Base-by-base conservation (phyloP, 1,284 basidiomycete genomes). In the Trichosporon asahii region DNA sequence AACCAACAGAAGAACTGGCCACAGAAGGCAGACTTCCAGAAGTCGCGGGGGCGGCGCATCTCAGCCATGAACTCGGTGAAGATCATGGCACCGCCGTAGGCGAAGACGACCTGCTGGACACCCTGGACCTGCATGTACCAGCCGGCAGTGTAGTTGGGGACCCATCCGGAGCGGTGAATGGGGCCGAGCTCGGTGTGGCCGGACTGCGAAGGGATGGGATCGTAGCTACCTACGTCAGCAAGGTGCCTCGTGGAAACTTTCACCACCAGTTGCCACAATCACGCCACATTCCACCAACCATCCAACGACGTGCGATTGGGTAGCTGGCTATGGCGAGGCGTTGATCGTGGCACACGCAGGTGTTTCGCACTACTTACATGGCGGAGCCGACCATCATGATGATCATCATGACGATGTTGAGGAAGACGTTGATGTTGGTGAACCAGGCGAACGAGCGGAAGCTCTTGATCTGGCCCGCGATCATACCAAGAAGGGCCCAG, bases 31-130 rank as follows among this genome's bases (percentile, higher is more conserved):
- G 86, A 88, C 77, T 90, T 90, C 88, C 88, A 90, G 75, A 90
- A 90, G 77, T 90, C 89, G 86, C 88, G 87, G 0, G 89, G 90
- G 2, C 89, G 85, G 18, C 87, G 85, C 90, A 90, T 90, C 79
- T 90, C 89, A 1, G 88, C 86, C 86, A 90, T 87, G 77, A 90
- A 87, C 77, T 90, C 88, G 9, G 86, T 80, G 66, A 84, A 85
- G 46, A 86, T 83, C 83, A 85, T 85, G 0, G 88, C 85, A 49
- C 89, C 89, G 61, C 88, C 87, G 70, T 88, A 80, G 3, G 79
- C 77, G 57, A 81, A 83, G 8, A 89, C 88, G 80, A 89, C 29
- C 57, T 31, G 27, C 57, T 61, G 88, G 63, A 89, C 86, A 44
- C 88, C 72, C n/a, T n/a, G 18, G 27, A 71, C 33, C 60, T 73